phyloP scores from a whole-genome alignment of 169 alveolate species.

The Plasmodium gonderi region DNA sequence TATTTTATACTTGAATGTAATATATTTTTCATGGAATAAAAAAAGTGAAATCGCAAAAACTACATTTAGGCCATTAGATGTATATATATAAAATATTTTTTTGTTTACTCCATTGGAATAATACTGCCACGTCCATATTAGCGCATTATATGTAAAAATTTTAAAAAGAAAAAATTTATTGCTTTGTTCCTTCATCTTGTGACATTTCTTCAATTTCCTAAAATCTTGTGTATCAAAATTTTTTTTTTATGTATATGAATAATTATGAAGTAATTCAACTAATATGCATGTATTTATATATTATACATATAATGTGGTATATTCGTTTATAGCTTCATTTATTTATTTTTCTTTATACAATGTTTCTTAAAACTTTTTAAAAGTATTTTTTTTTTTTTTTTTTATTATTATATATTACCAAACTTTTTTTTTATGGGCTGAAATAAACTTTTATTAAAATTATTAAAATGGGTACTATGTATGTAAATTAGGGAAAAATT shows the following conservation, averaged over 20 bases:
- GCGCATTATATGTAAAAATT: slow-evolving; percentile 2
- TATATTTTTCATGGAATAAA: not conserved
- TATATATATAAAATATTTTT: not conserved
- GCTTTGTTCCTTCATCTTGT: not conserved
- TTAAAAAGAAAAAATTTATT: slow-evolving; percentile 8
- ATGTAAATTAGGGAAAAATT: not conserved
- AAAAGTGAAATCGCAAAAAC: not conserved
- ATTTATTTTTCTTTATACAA: not conserved
- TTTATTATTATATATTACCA: not conserved
- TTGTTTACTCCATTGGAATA: not conserved
- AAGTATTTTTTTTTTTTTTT: not conserved
- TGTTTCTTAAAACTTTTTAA: not conserved
- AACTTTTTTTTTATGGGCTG: not conserved
- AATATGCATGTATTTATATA: too few relatives aligned
- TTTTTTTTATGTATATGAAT: not conserved
- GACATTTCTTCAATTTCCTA: not conserved
- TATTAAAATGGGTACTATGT: not conserved
- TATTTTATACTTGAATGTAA: not conserved
- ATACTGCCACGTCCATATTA: slow-evolving; percentile 6
- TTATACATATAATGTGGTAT: not conserved
- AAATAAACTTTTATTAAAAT: not conserved
- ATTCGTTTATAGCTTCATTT: not conserved
- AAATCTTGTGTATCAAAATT: not conserved
- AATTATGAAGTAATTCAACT: not conserved
- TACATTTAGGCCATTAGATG: not conserved